Evolutionary conservation across 2,329 filamentous ascomycete species (phyloP), one percentile per base, ranked within the genome.

Genomic region (Cladosporium colombiae): DNA sequence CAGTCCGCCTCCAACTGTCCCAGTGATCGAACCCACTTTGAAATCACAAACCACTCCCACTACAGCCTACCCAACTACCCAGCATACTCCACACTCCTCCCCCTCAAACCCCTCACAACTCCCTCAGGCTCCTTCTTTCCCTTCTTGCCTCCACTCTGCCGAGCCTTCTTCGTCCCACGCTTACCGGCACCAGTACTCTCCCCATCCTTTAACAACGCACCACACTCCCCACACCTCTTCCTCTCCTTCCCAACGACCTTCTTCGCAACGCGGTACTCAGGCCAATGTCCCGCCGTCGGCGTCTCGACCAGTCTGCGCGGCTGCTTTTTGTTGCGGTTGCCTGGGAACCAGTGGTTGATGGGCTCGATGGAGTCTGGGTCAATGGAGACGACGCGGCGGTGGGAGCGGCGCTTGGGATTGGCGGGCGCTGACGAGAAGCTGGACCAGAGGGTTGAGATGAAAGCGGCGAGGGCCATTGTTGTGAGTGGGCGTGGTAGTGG

Each of bases 341-440:
- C 61, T 2, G 60, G 60, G 25, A 44, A 66, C 60, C 59, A 67
- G 29, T 67, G 52, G n/a, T 66, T 64, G 57, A 62, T 65, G 25
- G 62, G 35, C 40, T 67, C 56, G 40, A 64, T 44, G 5, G 58
- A 50, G 31, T 40, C 25, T 1, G 37, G 40, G 18, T 27, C 53
- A 10, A 35, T 16, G 50, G 8, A 13, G 18, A 37, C 8, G n/a
- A 14, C 7, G n/a, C 61, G 61, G 8, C 61, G 33, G 40, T 40
- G 35, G 4, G 35, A 40, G 13, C 40, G n/a, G 40, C 23, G 21
- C 31, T 8, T 40, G 25, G n/a, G 18, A 25, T 35, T 25, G 14
- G 52, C 14, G 7, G 27, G 18, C 6, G 59, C 23, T 16, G 61
- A n/a, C n/a, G n/a, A 56, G 49, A 62, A 21, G 33, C 21, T 21